Evolutionary conservation across 2,329 filamentous ascomycete species (phyloP).

Genomic region (Penicillium griseofulvum): DNA sequence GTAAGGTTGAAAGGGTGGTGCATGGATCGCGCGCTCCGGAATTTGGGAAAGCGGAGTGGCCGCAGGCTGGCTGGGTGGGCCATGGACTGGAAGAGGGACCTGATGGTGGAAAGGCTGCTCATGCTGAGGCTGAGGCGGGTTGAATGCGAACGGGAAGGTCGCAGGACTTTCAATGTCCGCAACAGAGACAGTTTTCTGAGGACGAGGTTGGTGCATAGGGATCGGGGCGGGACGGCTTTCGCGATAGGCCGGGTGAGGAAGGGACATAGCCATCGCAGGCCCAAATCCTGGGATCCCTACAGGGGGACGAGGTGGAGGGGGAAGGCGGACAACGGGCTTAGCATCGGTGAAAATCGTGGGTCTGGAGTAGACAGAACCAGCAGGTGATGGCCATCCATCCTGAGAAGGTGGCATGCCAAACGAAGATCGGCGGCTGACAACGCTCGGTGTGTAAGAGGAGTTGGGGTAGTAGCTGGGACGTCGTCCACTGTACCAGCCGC

Average conservation of each 20-base stretch:
- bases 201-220: slow-evolving; percentile 90
- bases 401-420: slow-evolving; percentile 65
- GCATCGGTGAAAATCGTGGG: slow-evolving; percentile 59
- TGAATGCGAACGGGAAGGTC: slow-evolving; percentile 56
- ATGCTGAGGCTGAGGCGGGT: slow-evolving; percentile 62
- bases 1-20: slow-evolving; percentile 81
- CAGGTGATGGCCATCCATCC: slow-evolving; percentile 76
- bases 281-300: slow-evolving; percentile 25
- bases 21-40: slow-evolving; percentile 87
- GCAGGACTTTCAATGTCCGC: slow-evolving; percentile 87
- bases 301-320: slow-evolving; percentile 55
- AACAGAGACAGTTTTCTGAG: slow-evolving; percentile 90
- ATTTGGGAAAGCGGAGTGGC: slow-evolving; percentile 88
- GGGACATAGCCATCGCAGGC: slow-evolving; percentile 28
- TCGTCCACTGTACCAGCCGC: slow-evolving; percentile 66
- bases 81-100: slow-evolving; percentile 71
- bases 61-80: slow-evolving; percentile 66
- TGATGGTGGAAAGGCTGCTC: slow-evolving; percentile 93
- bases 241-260: slow-evolving; percentile 56
- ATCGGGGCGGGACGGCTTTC: slow-evolving; percentile 61
- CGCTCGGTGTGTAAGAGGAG: slow-evolving; percentile 79
- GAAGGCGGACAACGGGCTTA: slow-evolving; percentile 78
- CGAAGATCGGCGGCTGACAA: slow-evolving; percentile 85
- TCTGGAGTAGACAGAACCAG: slow-evolving; percentile 72
- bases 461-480: slow-evolving; percentile 70